Evolutionary conservation across 1,139 yeast species (phyloP).

Genomic region (Pichia sp.): DNA sequence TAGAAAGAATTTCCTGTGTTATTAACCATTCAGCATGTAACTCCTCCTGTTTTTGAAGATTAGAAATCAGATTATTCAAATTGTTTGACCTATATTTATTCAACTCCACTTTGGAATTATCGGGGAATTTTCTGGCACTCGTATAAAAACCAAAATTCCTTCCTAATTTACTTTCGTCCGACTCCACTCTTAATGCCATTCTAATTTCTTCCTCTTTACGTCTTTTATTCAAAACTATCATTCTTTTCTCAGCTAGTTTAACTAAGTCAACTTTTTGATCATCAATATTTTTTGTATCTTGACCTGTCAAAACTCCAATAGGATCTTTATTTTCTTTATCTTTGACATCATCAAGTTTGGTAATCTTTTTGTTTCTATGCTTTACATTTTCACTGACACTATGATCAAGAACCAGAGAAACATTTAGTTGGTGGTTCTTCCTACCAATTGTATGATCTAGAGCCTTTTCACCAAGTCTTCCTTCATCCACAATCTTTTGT

Average conservation of each 20-base stretch:
- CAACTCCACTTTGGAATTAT: conserved; percentile 24
- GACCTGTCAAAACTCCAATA: conserved; percentile 4
- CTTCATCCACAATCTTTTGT: conserved; percentile 69
- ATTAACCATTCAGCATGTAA: conserved; percentile 26
- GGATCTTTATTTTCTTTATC: conserved; percentile 18
- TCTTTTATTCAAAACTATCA: conserved; percentile 31
- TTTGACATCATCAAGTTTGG: background rate
- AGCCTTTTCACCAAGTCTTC: conserved; percentile 73
- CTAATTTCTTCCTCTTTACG: conserved; percentile 28
- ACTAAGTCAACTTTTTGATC: conserved; percentile 42
- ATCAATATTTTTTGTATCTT: background rate
- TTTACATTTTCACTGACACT: conserved; percentile 12
- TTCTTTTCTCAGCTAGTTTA: conserved; percentile 46
- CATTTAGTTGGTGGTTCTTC: conserved; percentile 6
- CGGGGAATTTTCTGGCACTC: conserved; percentile 27
- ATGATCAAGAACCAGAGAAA: conserved; percentile 6
- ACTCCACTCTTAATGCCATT: conserved; percentile 24
- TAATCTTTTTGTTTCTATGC: conserved; percentile 17
- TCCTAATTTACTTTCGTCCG: conserved; percentile 31
- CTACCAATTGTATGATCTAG: conserved; percentile 46
- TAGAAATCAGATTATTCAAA: conserved; percentile 34
- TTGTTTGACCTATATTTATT: conserved; percentile 31
- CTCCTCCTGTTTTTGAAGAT: conserved; percentile 35
- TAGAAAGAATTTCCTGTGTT: conserved; percentile 28
- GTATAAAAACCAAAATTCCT: conserved; percentile 43